Conservation (phyloP, 2,329 filamentous ascomycete genomes). For the Onygenales sp. region DNA sequence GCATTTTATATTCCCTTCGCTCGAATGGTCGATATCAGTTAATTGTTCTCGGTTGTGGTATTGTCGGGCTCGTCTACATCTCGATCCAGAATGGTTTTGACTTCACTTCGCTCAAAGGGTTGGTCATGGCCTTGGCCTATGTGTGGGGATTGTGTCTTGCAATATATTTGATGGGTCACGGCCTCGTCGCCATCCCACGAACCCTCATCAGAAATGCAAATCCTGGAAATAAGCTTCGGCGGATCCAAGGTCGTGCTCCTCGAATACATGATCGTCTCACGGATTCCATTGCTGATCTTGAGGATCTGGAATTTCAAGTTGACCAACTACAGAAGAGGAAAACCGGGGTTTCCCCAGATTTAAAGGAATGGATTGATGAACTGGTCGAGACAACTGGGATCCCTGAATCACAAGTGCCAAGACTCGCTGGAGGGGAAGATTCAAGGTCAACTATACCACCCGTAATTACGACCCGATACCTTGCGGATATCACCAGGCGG, state of each 20-base stretch:
- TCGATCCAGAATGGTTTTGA: conserved; percentile 67
- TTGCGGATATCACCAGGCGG: conserved; percentile 79
- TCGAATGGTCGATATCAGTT: conserved; percentile 83
- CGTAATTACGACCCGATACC: conserved; percentile 84
- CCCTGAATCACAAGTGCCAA: conserved; percentile 46
- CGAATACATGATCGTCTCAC: conserved; percentile 78
- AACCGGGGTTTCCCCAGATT: conserved; percentile 62
- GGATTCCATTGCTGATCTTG: conserved; percentile 69
- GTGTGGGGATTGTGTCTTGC: conserved; percentile 85
- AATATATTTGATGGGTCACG: conserved; percentile 97
- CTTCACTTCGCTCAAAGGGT: conserved; percentile 63
- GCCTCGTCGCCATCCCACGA: conserved; percentile 81
- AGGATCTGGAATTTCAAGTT: conserved; percentile 74
- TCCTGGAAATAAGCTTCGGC: conserved; percentile 61
- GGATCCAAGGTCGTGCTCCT: conserved; percentile 70
- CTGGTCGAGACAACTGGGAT: conserved; percentile 66
- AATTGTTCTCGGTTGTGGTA: conserved; percentile 61
- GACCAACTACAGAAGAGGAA: conserved; percentile 71
- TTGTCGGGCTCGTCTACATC: conserved; percentile 72
- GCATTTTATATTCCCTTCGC: conserved; percentile 74
- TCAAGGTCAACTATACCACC: conserved; percentile 52
- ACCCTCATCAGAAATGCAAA: conserved; percentile 70
- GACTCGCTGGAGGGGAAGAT: conserved; percentile 27
- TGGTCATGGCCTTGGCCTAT: conserved; percentile 90
- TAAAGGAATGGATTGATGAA: conserved; percentile 94